These are phyloP conservation scores for Psilocybe azurescens DNA, from an alignment of 768 basidiomycete genomes.

Conservation along the genomic window DNA sequence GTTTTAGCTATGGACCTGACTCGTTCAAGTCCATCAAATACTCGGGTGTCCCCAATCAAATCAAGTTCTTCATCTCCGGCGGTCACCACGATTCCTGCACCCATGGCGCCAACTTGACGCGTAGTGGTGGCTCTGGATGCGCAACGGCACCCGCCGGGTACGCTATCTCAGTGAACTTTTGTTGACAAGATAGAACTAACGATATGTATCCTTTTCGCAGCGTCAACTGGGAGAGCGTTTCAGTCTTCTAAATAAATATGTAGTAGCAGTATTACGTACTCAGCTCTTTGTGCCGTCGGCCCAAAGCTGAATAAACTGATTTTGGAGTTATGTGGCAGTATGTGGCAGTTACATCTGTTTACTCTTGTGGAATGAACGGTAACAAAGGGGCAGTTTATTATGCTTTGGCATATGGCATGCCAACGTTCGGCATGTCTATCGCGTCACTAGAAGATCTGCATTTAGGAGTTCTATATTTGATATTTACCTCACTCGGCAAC, in stretches of 20 bases:
- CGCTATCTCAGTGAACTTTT: not conserved
- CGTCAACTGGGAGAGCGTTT: constrained; percentile 24
- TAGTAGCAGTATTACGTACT: too few relatives aligned
- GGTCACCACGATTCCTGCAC: constrained; percentile 23
- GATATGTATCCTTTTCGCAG: constrained; percentile 13
- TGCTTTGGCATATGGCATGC: too few relatives aligned
- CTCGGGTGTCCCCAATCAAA: constrained; percentile 21
- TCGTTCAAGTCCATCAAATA: constrained; percentile 23
- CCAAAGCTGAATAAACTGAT: too few relatives aligned
- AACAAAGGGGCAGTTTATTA: too few relatives aligned
- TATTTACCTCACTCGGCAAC: too few relatives aligned
- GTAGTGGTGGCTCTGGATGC: constrained; percentile 22
- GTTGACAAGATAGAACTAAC: not conserved
- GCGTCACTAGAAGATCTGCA: too few relatives aligned
- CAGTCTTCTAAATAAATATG: not conserved
- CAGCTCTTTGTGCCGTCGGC: too few relatives aligned
- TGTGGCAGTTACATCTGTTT: too few relatives aligned
- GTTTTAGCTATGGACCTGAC: constrained; percentile 16
- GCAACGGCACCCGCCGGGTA: constrained; percentile 22
- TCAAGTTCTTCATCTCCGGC: constrained; percentile 22
- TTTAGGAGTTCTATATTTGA: too few relatives aligned
- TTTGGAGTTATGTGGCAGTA: too few relatives aligned
- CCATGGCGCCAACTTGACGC: constrained; percentile 18
- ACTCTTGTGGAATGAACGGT: too few relatives aligned
- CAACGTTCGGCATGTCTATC: too few relatives aligned